These are phyloP conservation scores for Tetraselmis chui DNA, from an alignment of 139 green algal species.

Conservation along the genomic window DNA sequence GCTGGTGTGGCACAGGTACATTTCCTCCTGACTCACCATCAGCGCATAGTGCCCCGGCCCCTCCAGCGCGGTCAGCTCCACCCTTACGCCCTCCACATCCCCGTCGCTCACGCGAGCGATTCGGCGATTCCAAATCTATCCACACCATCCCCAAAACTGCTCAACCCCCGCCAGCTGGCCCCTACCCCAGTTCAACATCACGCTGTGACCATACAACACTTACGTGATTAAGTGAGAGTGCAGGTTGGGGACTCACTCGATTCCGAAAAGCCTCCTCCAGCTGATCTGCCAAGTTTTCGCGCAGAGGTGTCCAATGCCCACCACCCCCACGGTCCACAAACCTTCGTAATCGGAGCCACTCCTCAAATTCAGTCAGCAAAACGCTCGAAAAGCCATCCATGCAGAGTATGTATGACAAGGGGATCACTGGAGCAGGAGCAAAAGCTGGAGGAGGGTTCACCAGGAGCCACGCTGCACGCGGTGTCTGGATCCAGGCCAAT, in stretches of 20 bases:
- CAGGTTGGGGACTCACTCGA: slow-evolving; percentile 11
- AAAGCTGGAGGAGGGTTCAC: slow-evolving; percentile 3
- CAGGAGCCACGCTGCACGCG: slow-evolving; percentile 45
- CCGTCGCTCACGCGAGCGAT: background rate
- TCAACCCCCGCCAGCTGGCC: slow-evolving; percentile 12
- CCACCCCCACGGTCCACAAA: slow-evolving; percentile 39
- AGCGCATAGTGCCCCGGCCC: slow-evolving; percentile 33
- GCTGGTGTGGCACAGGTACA: slow-evolving; percentile 32
- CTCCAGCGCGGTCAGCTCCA: background rate
- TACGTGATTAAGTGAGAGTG: too few species aligned
- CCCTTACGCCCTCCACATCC: background rate
- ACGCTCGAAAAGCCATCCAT: too few species aligned
- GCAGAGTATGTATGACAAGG: too few species aligned
- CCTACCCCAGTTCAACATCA: slow-evolving; percentile 14
- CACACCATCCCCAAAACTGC: slow-evolving; percentile 9
- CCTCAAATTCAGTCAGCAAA: too few species aligned
- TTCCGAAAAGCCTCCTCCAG: slow-evolving; percentile 42
- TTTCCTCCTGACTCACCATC: slow-evolving; percentile 29
- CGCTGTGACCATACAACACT: too few species aligned
- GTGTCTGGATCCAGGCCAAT: slow-evolving; percentile 36
- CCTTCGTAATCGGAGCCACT: too few species aligned
- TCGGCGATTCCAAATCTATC: background rate
- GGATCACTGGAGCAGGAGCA: too few species aligned
- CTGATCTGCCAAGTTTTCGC: slow-evolving; percentile 46
- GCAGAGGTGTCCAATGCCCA: slow-evolving; percentile 1